phyloP scores from a whole-genome alignment of 2,329 filamentous ascomycete genomes.

The Penicillium sp. region DNA sequence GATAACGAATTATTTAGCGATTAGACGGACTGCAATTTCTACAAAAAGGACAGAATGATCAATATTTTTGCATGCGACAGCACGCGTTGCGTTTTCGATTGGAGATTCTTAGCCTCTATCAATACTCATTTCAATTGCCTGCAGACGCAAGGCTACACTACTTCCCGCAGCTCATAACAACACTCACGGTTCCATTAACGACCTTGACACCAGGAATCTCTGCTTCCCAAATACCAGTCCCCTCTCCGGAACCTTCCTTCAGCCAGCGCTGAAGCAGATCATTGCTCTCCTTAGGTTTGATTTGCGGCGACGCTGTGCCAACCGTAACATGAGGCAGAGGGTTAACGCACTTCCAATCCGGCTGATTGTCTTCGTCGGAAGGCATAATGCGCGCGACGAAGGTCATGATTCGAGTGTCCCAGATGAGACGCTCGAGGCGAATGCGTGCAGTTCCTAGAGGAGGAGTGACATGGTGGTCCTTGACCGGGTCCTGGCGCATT shows the following conservation, averaged over 20 bases:
- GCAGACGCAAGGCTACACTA: neutral
- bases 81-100: too few relatives aligned
- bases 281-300: slow-evolving; percentile 97
- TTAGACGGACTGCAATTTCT: too few relatives aligned
- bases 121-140: neutral
- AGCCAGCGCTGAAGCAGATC: slow-evolving; percentile 79
- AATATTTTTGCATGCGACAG: too few relatives aligned
- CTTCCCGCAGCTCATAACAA: slow-evolving; percentile 47
- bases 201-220: slow-evolving; percentile 60
- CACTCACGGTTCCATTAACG: slow-evolving; percentile 60
- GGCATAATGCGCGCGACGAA: slow-evolving; percentile 75
- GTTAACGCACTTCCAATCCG: slow-evolving; percentile 73
- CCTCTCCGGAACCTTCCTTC: slow-evolving; percentile 57
- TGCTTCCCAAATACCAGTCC: slow-evolving; percentile 60
- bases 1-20: too few relatives aligned
- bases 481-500: slow-evolving; percentile 34
- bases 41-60: too few relatives aligned
- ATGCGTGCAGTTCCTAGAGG: slow-evolving; percentile 47
- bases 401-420: slow-evolving; percentile 86
- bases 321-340: slow-evolving; percentile 84
- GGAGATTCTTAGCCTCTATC: too few relatives aligned
- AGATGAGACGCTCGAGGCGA: slow-evolving; percentile 73
- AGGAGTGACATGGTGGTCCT: slow-evolving; percentile 35
- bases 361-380: slow-evolving; percentile 44
- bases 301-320: slow-evolving; percentile 72